phyloP scores from a whole-genome alignment of 176 grass and related monocot species.

The Musa itinerans region DNA sequence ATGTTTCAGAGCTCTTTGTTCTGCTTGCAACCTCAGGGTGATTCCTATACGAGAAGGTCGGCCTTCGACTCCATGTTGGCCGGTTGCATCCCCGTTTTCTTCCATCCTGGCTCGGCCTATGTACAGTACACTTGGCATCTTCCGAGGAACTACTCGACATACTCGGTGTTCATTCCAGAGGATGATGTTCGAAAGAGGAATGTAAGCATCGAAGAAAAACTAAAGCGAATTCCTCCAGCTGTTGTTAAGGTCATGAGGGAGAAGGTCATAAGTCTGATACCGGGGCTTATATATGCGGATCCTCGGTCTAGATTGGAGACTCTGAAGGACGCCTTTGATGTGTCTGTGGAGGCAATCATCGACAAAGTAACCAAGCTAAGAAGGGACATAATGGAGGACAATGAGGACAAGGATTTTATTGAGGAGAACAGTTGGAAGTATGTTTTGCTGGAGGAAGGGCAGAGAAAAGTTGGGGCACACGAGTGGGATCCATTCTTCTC shows the following conservation, averaged over 20 bases:
- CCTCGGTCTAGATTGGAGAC: slow-evolving; percentile 54
- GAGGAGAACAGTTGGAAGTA: slow-evolving; percentile 18
- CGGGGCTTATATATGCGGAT: slow-evolving; percentile 51
- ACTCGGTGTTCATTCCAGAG: slow-evolving; percentile 64
- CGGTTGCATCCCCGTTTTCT: slow-evolving; percentile 79
- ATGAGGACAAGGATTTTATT: not conserved
- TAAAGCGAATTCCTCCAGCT: slow-evolving; percentile 34
- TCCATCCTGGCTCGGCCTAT: slow-evolving; percentile 43
- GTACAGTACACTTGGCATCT: slow-evolving; percentile 70
- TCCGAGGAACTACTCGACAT: slow-evolving; percentile 30
- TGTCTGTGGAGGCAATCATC: slow-evolving; percentile 45
- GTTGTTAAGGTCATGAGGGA: slow-evolving; percentile 47
- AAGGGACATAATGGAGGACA: slow-evolving; percentile 11
- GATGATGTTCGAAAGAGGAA: slow-evolving; percentile 32
- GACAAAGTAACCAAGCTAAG: slow-evolving; percentile 34
- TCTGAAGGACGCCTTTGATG: slow-evolving; percentile 55
- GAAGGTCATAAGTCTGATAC: slow-evolving; percentile 55
- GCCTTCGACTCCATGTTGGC: slow-evolving; percentile 72
- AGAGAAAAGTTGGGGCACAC: slow-evolving; percentile 1
- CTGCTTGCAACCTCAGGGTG: slow-evolving; percentile 66
- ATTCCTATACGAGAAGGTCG: slow-evolving; percentile 53
- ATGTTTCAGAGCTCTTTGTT: slow-evolving; percentile 59
- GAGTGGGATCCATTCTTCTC: slow-evolving; percentile 21
- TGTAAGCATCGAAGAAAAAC: slow-evolving; percentile 50
- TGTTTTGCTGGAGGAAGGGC: slow-evolving; percentile 7